Evolutionary conservation across 2,329 filamentous ascomycete species (phyloP), one percentile per base, ranked within the genome.

Genomic region (Aureobasidium zeae): DNA sequence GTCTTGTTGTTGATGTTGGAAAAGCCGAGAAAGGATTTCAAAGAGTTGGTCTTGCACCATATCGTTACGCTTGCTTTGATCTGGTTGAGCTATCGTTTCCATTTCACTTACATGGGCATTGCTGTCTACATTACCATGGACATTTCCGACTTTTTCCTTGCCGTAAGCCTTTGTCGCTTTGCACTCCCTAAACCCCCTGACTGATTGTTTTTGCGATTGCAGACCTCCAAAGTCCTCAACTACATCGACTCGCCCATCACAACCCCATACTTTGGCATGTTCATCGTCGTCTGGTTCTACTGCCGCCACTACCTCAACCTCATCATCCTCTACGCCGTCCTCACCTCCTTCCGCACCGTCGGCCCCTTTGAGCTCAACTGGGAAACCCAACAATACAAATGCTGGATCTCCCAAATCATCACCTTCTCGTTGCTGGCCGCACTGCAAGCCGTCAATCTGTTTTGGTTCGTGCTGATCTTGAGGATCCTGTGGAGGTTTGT

Each of bases 81-180:
- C 53, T 81, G 67, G 47, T 68, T 89, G 57, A 91, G 84, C 68
- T 96, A 95, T 67, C 79, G 86, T 49, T 96, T 94, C 71, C 88
- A 96, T 66, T 96, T 95, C 63, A 93, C 87, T 15, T 89, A 94
- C 65, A 93, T 96, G 61, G 88, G 88, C 19, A 67, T 95, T 44
- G 85, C 86, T 15, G 86, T 96, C 24, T 96, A 94, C 64, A 86
- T 91, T 49, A 94, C 88, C 8, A 86, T 94, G 64, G 88, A 96
- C 59, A 84, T 95, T 49, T 87, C 81, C 48, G 88, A 95, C 63
- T 94, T 95, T 67, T 95, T 95, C 76, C 74, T 95, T 32, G 88
- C 89, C 26, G 84, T 88, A 76, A 66, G 81, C 62, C n/a, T 15
- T 21, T n/a, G 13, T n/a, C 16, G 12, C 28, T 30, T 30, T 11